A percentile compares a stretch with the other conserved stretches of the same genome.
Evolutionary conservation across 495 filamentous ascomycete genomes (phyloP).

Genomic region (Penicillium bovifimosum): DNA sequence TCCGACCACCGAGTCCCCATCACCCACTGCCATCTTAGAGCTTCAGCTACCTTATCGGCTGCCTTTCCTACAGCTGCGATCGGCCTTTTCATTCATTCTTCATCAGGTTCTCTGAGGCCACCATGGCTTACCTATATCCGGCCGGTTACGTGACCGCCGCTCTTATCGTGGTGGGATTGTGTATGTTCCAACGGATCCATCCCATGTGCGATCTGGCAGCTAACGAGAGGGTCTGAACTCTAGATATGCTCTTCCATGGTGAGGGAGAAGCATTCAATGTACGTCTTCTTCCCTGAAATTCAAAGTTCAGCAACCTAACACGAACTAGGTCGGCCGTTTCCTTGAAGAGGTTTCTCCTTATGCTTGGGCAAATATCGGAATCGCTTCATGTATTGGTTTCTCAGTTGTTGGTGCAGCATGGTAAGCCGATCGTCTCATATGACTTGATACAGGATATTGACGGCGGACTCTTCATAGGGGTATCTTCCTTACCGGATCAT

Average conservation of each 20-base stretch:
- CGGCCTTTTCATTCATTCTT: slow-evolving; percentile 21
- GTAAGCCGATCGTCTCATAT: slow-evolving; percentile 47
- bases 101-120: slow-evolving; percentile 29
- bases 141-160: slow-evolving; percentile 63
- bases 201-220: slow-evolving; percentile 13
- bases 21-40: slow-evolving; percentile 10
- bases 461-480: slow-evolving; percentile 57
- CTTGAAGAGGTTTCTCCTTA: slow-evolving; percentile 91
- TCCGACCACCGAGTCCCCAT: slow-evolving; percentile 27
- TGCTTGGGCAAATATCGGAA: slow-evolving; percentile 86
- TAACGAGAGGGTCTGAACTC: slow-evolving; percentile 30
- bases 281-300: slow-evolving; percentile 25
- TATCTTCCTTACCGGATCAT: slow-evolving; percentile 98
- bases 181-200: slow-evolving; percentile 47
- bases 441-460: slow-evolving; percentile 18
- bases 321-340: slow-evolving; percentile 77
- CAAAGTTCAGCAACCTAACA: slow-evolving; percentile 18
- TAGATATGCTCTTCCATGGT: slow-evolving; percentile 97
- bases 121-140: slow-evolving; percentile 58
- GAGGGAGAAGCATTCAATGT: slow-evolving; percentile 97
- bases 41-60: slow-evolving; percentile 18
- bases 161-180: slow-evolving; percentile 79
- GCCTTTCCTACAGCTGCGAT: slow-evolving; percentile 9
- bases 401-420: slow-evolving; percentile 97
- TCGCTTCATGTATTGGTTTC: slow-evolving; percentile 88